A percentile compares a stretch with the other conserved stretches of the same genome.
Conservation (phyloP, 1,139 yeast species). For the Lodderomyces margitis region DNA sequence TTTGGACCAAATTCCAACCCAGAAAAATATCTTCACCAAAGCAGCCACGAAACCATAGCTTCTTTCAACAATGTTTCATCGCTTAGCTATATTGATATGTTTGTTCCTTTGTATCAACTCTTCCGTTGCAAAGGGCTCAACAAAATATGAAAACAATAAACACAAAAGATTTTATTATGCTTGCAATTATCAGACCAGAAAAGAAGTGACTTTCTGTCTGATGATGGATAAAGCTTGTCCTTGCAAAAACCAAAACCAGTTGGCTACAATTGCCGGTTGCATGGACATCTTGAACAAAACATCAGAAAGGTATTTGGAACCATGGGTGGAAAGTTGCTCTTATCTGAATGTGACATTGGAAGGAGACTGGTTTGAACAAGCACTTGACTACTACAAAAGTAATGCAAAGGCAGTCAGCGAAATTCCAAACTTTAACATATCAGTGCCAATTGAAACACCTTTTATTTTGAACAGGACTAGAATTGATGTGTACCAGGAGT, state of each 20-base stretch:
- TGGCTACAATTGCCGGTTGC: conserved; percentile 11
- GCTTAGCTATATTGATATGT: neutral
- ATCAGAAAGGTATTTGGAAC: conserved; percentile 1
- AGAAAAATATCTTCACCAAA: too few species aligned
- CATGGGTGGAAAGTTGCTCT: conserved; percentile 5
- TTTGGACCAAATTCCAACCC: too few species aligned
- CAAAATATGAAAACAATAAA: neutral
- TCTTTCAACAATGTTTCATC: neutral
- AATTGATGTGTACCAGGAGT: conserved; percentile 16
- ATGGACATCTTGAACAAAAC: conserved; percentile 1
- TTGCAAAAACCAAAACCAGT: conserved; percentile 7
- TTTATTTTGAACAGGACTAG: conserved; percentile 18
- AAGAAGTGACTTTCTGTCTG: conserved; percentile 7
- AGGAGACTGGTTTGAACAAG: conserved; percentile 7
- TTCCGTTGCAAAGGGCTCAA: neutral
- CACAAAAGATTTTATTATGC: conserved; percentile 6
- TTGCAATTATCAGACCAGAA: conserved; percentile 6
- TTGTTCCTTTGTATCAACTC: neutral
- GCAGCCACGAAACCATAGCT: too few species aligned
- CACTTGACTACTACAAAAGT: conserved; percentile 4
- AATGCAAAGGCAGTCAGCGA: conserved; percentile 16
- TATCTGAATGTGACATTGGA: conserved; percentile 15
- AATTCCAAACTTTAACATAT: conserved; percentile 21
- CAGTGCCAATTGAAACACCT: conserved; percentile 21
- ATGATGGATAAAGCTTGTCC: conserved; percentile 8